A percentile compares a stretch with the other conserved stretches of the same genome.
Evolutionary conservation across 441 rosid genomes (phyloP).

Genomic region (Euphorbia schlechtendalii): DNA sequence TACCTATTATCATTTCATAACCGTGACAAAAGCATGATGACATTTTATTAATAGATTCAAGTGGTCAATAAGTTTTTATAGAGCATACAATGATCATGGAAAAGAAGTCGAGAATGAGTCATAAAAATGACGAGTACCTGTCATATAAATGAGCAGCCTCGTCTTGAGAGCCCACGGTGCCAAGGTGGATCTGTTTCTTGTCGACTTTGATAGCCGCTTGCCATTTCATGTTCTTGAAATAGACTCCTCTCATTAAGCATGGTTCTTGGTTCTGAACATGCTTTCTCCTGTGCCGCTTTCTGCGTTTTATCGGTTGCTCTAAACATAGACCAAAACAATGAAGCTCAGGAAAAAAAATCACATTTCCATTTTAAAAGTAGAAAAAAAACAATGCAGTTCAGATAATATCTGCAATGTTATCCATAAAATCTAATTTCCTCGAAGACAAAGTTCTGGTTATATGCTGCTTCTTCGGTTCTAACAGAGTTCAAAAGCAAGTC

Average conservation of each 20-base stretch:
- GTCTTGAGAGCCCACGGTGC: conserved; percentile 88
- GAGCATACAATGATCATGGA: background rate
- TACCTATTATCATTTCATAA: too few relatives aligned
- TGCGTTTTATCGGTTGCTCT: conserved; percentile 78
- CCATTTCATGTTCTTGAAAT: conserved; percentile 99
- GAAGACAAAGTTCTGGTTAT: too few relatives aligned
- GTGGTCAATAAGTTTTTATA: too few relatives aligned
- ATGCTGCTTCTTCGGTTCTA: background rate
- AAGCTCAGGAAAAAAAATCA: conserved; percentile 13
- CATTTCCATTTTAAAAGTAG: background rate
- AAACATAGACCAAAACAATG: conserved; percentile 16
- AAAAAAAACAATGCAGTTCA: too few relatives aligned
- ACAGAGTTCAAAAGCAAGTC: background rate
- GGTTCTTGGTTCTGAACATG: conserved; percentile 82
- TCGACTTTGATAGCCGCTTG: conserved; percentile 98
- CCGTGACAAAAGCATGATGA: too few relatives aligned
- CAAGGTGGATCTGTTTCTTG: conserved; percentile 93
- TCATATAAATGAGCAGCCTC: conserved; percentile 95
- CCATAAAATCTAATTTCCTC: too few relatives aligned
- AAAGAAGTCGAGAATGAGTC: background rate
- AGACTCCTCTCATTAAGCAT: conserved; percentile 96
- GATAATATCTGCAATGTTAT: too few relatives aligned
- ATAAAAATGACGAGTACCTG: conserved; percentile 35
- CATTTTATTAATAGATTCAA: too few relatives aligned
- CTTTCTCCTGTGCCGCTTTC: conserved; percentile 90